phyloP scores from a whole-genome alignment of 805 yeast species.

The Candida tallmaniae region DNA sequence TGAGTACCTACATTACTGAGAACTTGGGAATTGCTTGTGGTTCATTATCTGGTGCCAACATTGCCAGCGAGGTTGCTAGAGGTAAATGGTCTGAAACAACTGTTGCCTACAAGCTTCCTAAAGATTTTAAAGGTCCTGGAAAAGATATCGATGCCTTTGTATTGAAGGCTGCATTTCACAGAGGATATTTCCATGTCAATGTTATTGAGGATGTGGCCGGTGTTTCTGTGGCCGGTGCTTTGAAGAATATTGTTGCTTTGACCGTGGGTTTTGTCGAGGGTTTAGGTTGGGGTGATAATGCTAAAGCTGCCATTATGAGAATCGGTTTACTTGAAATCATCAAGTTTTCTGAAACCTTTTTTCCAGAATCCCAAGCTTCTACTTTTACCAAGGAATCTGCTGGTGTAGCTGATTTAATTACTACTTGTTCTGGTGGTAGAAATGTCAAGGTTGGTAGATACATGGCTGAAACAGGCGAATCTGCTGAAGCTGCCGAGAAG shows the following conservation, averaged over 20 bases:
- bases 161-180: conserved; percentile 41
- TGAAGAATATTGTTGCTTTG: conserved; percentile 43
- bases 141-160: conserved; percentile 36
- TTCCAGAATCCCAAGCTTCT: conserved; percentile 32
- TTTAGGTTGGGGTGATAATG: conserved; percentile 47
- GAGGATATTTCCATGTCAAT: conserved; percentile 43
- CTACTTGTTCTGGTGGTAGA: conserved; percentile 46
- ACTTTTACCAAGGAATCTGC: conserved; percentile 44
- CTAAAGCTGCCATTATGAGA: conserved; percentile 46
- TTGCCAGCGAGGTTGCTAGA: conserved; percentile 44
- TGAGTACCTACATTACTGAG: conserved; percentile 41
- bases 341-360: conserved; percentile 53
- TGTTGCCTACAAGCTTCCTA: conserved; percentile 37
- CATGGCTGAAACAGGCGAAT: conserved; percentile 40
- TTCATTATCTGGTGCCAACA: conserved; percentile 45
- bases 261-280: conserved; percentile 47
- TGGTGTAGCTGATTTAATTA: conserved; percentile 46
- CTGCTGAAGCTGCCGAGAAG: conserved; percentile 41
- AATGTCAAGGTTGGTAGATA: conserved; percentile 44
- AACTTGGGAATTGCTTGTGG: conserved; percentile 41
- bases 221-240: conserved; percentile 44
- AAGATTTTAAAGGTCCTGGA: conserved; percentile 38
- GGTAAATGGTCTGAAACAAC: conserved; percentile 46
- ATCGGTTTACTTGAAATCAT: conserved; percentile 41
- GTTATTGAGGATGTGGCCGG: conserved; percentile 44